Conservation (phyloP, 2,329 filamentous ascomycete genomes). For the Fusarium devonianum region DNA sequence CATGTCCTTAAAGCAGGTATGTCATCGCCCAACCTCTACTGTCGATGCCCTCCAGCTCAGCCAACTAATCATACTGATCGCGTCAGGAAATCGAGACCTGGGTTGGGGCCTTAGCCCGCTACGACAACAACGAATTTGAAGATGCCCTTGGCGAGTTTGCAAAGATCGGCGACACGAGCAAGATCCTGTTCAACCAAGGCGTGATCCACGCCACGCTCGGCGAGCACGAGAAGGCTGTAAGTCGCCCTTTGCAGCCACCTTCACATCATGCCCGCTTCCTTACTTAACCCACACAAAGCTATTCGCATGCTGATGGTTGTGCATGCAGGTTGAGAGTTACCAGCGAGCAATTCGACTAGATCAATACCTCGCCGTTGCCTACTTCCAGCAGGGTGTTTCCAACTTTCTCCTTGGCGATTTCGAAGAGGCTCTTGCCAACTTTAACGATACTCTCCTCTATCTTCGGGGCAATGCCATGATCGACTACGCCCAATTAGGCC, state of each 20-base stretch:
- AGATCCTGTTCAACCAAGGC: slow-evolving; percentile 98
- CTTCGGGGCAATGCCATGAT: slow-evolving; percentile 96
- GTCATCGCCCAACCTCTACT: slow-evolving; percentile 18
- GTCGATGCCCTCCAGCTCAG: slow-evolving; percentile 12
- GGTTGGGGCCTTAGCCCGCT: slow-evolving; percentile 88
- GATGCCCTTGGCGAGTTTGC: slow-evolving; percentile 85
- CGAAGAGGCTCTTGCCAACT: slow-evolving; percentile 95
- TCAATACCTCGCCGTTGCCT: slow-evolving; percentile 94
- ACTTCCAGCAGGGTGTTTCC: slow-evolving; percentile 97
- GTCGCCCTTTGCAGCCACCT: slow-evolving; percentile 47
- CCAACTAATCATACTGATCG: slow-evolving; percentile 23
- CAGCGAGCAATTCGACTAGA: slow-evolving; percentile 90
- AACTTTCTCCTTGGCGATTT: slow-evolving; percentile 98
- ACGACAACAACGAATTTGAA: slow-evolving; percentile 98
- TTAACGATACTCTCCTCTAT: slow-evolving; percentile 96
- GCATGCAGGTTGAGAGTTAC: slow-evolving; percentile 84
- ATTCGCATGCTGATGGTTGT: slow-evolving; percentile 27
- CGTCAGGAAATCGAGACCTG: slow-evolving; percentile 96
- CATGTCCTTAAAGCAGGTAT: slow-evolving; percentile 70
- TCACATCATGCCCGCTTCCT: neutral
- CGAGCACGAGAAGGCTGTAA: slow-evolving; percentile 92
- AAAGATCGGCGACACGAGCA: slow-evolving; percentile 90
- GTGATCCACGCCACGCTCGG: slow-evolving; percentile 97
- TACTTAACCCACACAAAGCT: neutral
- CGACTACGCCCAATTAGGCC: slow-evolving; percentile 93